Evolutionary conservation across 371 early-diverging fungal species (phyloP), one percentile per base, ranked within the genome.

Genomic region (Mortierella sp.): DNA sequence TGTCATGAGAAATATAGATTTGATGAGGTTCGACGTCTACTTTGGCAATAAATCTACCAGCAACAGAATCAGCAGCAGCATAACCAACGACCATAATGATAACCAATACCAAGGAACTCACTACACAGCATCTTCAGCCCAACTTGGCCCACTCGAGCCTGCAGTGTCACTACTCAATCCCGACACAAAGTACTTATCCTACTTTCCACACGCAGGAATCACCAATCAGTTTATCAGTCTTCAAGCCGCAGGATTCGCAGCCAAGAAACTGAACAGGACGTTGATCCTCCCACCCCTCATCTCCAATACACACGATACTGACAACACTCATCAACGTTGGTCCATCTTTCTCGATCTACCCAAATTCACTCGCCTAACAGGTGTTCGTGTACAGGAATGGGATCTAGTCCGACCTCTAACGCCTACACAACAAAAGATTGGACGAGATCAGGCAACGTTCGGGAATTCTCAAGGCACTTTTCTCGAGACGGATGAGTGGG

Each of bases 201-300:
- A 32, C 49, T 35, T 78, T 43, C 74, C 74, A 14, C 73, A 70
- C 54, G 79, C 60, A 1, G 74, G 79, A 5, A 60, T 78, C 68
- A 73, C 74, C 22, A 79, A 74, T 63, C 79, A 74, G 40, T 74
- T 79, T 57, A 74, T 79, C 11, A 71, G 52, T 52, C 54, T 79
- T 32, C 62, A 79, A 40, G 10, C 28, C 20, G 79, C 71, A 5
- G 79, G 68, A 5, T 71, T 64, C 14, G 22, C 47, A 14, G 74
- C 75, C 12, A 52, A 62, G n/a, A 61, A 60, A 37, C 62, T 79
- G 8, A 74, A 79, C 64, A n/a, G 75, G 20, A 79, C 79, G 0
- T 28, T 78, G 55, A 70, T 78, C 64, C 32, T 78, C 55, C 74
- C 79, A 5, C 79, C 79, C 18, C 73, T 78, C 61, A 66, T 67